Evolutionary conservation across 306 rosid genomes (phyloP).

Genomic region (Vigna mungo): DNA sequence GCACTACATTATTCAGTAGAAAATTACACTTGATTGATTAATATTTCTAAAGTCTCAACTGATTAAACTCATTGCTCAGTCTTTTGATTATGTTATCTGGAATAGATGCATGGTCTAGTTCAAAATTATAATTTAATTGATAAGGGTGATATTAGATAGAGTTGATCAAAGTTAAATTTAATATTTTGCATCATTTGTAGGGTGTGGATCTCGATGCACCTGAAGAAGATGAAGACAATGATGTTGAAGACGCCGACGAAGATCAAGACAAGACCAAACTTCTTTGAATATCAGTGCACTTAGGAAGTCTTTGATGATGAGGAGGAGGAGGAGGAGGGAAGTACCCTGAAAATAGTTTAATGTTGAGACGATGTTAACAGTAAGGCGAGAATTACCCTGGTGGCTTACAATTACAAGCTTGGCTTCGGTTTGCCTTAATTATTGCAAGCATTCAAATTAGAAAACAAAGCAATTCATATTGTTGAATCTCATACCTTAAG

Average conservation of each 20-base stretch:
- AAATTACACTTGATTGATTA: constrained; percentile 73
- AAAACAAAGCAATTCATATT: constrained; percentile 22
- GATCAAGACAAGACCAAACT: constrained; percentile 96
- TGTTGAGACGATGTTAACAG: constrained; percentile 40
- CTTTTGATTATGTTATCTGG: constrained; percentile 29
- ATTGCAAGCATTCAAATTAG: constrained; percentile 41
- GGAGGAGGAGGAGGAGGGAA: constrained; percentile 16
- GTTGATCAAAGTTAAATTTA: constrained; percentile 31
- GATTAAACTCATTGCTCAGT: constrained; percentile 13
- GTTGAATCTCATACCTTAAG: constrained; percentile 13
- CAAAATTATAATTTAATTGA: constrained; percentile 4
- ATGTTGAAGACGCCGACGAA: constrained; percentile 92
- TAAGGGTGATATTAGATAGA: neutral
- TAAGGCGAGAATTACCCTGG: constrained; percentile 37
- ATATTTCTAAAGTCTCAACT: constrained; percentile 33
- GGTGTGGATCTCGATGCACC: constrained; percentile 99
- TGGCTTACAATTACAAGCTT: neutral
- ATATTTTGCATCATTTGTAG: constrained; percentile 49
- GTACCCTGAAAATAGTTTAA: constrained; percentile 37
- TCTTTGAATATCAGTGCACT: constrained; percentile 50
- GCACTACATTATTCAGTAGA: constrained; percentile 79
- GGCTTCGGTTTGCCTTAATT: constrained; percentile 9
- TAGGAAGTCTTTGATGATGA: constrained; percentile 18
- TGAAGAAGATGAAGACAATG: constrained; percentile 97
- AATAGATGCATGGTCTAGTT: constrained; percentile 27